Evolutionary conservation across 192 early-diverging fungal species (phyloP).

Genomic region (Podila epicladia): DNA sequence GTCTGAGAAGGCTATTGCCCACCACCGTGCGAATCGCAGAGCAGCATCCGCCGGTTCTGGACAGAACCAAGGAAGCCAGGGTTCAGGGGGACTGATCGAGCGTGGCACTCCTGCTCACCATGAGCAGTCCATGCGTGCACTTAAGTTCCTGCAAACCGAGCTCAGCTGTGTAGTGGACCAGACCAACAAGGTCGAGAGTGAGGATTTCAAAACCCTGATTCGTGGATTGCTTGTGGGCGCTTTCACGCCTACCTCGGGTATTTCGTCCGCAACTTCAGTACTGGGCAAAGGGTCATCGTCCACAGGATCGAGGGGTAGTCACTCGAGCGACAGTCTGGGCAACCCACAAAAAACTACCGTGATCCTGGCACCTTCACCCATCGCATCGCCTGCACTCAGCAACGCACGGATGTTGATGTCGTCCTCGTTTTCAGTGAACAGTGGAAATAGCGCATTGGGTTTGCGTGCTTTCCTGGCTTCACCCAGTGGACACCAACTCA

Average conservation of each 20-base stretch:
- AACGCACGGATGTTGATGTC: conserved; percentile 16
- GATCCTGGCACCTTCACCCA: conserved; percentile 25
- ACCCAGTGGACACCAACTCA: neutral
- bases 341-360: conserved; percentile 26
- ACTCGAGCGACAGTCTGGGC: neutral
- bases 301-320: neutral
- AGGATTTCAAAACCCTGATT: conserved; percentile 50
- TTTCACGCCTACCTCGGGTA: conserved; percentile 12
- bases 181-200: conserved; percentile 51
- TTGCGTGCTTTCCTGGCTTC: neutral
- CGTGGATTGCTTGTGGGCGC: conserved; percentile 33
- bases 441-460: neutral
- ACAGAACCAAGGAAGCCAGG: neutral
- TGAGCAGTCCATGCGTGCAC: conserved; percentile 61
- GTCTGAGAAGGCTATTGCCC: neutral
- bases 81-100: neutral
- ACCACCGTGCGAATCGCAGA: neutral
- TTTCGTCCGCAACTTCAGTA: neutral
- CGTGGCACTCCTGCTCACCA: conserved; percentile 35
- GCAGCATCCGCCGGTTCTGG: neutral
- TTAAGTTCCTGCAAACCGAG: conserved; percentile 81
- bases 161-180: conserved; percentile 80
- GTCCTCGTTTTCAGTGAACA: neutral
- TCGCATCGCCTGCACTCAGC: conserved; percentile 22
- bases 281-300: neutral